phyloP scores from a whole-genome alignment of 2,329 filamentous ascomycete genomes.

The Diaporthe vexans region DNA sequence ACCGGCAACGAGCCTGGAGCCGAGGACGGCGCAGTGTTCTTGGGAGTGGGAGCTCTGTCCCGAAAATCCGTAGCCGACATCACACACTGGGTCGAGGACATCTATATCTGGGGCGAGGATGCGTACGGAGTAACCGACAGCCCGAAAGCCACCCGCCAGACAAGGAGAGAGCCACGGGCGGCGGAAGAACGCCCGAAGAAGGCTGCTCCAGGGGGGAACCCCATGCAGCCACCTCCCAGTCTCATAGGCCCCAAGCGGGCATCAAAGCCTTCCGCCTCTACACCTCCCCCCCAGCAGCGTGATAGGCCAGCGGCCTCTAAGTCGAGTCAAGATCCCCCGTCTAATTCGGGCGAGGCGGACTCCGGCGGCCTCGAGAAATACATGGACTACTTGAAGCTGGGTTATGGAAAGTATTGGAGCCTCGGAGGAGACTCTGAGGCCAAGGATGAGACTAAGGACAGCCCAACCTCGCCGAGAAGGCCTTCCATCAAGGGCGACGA shows the following conservation, averaged over 20 bases:
- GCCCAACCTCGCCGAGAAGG: slow-evolving; percentile 23
- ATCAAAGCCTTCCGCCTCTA: slow-evolving; percentile 6
- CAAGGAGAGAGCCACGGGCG: slow-evolving; percentile 51
- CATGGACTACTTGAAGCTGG: slow-evolving; percentile 75
- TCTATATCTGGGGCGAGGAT: slow-evolving; percentile 86
- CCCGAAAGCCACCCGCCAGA: slow-evolving; percentile 74
- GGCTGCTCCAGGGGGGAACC: slow-evolving; percentile 31
- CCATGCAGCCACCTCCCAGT: slow-evolving; percentile 39
- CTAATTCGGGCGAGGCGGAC: slow-evolving; percentile 44
- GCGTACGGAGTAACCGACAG: slow-evolving; percentile 89
- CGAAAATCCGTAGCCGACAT: slow-evolving; percentile 79
- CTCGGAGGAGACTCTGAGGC: slow-evolving; percentile 47
- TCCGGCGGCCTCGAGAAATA: slow-evolving; percentile 66
- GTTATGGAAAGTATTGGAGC: slow-evolving; percentile 77
- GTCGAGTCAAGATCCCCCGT: not conserved
- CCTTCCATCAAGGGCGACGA: slow-evolving; percentile 39
- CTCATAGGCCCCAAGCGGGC: slow-evolving; percentile 37
- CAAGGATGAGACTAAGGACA: slow-evolving; percentile 39
- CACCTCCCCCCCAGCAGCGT: not conserved
- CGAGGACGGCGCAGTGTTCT: slow-evolving; percentile 88
- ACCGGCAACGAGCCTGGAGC: slow-evolving; percentile 75
- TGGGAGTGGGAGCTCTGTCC: slow-evolving; percentile 82
- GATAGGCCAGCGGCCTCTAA: slow-evolving; percentile 2
- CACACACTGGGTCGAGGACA: slow-evolving; percentile 88
- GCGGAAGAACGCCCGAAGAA: slow-evolving; percentile 47